Evolutionary conservation across 2,329 filamentous ascomycete genomes (phyloP).

Genomic region (Zasmidium citrigriseum): DNA sequence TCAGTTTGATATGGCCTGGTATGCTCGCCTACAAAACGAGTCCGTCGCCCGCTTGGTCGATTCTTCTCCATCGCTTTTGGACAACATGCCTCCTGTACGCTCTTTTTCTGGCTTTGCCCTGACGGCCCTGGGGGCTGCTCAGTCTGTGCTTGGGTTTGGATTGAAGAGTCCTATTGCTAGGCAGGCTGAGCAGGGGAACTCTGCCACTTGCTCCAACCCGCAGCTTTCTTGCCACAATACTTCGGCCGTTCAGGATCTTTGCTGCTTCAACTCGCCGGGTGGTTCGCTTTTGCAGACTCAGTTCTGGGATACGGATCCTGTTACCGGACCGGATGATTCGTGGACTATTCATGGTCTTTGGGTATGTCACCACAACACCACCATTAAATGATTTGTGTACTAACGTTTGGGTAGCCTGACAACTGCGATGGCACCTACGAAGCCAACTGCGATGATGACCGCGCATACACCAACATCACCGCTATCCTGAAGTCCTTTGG

Average conservation of each 20-base stretch:
- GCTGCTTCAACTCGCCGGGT: slow-evolving; percentile 73
- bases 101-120: slow-evolving; percentile 29
- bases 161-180: slow-evolving; percentile 19
- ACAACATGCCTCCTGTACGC: slow-evolving; percentile 34
- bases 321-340: slow-evolving; percentile 65
- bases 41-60: slow-evolving; percentile 6
- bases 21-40: slow-evolving; percentile 10
- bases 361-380: slow-evolving; percentile 10
- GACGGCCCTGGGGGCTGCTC: slow-evolving; percentile 29
- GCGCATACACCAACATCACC: slow-evolving; percentile 66
- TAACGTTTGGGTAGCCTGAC: slow-evolving; percentile 41
- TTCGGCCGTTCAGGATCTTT: slow-evolving; percentile 62
- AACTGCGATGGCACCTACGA: slow-evolving; percentile 70
- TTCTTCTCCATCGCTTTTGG: slow-evolving; percentile 10
- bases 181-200: slow-evolving; percentile 13
- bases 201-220: slow-evolving; percentile 38
- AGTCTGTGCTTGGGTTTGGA: slow-evolving; percentile 27
- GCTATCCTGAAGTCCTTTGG: slow-evolving; percentile 59
- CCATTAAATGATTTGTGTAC: background rate
- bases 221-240: slow-evolving; percentile 66
- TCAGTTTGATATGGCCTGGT: slow-evolving; percentile 11
- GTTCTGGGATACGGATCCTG: slow-evolving; percentile 72
- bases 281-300: slow-evolving; percentile 73
- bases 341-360: slow-evolving; percentile 73
- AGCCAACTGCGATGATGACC: slow-evolving; percentile 62